phyloP scores from a whole-genome alignment of 148 eudicot species.

The Rhododendron kiyosumense region DNA sequence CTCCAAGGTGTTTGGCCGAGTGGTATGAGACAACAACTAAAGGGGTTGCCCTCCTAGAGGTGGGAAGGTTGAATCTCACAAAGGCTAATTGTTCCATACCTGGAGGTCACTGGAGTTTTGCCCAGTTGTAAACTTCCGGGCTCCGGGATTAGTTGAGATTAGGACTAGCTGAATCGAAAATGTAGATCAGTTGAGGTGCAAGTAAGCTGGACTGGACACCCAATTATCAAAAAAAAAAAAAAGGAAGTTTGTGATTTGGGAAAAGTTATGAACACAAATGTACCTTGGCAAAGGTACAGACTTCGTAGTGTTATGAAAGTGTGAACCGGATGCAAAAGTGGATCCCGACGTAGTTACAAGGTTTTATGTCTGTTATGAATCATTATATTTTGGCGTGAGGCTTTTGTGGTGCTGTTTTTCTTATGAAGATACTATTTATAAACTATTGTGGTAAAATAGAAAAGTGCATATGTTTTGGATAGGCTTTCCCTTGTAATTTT shows the following conservation, averaged over 20 bases:
- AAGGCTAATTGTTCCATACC: not conserved
- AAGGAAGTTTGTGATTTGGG: not conserved
- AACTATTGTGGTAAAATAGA: not conserved
- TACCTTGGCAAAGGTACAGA: not conserved
- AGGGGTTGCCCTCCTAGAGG: not conserved
- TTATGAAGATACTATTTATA: not conserved
- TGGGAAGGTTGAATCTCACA: not conserved
- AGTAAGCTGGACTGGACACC: not conserved
- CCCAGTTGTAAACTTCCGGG: too few species aligned
- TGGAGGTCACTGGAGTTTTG: not conserved
- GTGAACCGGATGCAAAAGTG: not conserved
- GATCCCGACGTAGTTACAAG: not conserved
- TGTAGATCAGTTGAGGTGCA: too few species aligned
- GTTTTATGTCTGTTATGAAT: not conserved
- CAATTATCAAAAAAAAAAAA: too few species aligned
- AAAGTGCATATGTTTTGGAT: not conserved
- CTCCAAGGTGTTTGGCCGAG: not conserved
- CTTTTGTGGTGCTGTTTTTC: not conserved
- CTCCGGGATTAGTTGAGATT: not conserved
- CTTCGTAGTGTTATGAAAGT: not conserved
- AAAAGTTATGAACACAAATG: not conserved
- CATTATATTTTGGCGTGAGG: not conserved
- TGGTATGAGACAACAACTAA: not conserved
- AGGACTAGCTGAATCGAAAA: too few species aligned
- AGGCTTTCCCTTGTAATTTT: not conserved